Conservation (phyloP, 2,329 filamentous ascomycete species). For the Trichoderma oligosporum region DNA sequence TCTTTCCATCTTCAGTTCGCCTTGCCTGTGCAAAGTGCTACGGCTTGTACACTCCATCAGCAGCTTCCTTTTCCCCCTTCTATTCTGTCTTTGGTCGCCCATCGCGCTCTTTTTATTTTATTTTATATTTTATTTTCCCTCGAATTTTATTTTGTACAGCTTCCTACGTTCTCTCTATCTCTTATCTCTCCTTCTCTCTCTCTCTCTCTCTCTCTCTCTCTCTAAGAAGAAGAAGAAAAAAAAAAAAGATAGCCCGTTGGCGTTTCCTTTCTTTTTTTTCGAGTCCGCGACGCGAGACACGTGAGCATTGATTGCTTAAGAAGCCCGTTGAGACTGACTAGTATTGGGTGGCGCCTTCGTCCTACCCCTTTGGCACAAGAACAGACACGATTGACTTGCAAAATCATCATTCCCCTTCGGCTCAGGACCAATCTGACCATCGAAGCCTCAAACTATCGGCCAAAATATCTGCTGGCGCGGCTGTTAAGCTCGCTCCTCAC, state of each 20-base stretch:
- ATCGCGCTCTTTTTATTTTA: slow-evolving; percentile 13
- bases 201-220: not conserved
- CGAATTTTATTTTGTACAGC: not conserved
- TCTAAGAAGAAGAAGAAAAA: not conserved
- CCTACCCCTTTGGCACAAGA: not conserved
- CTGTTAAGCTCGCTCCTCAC: slow-evolving; percentile 60
- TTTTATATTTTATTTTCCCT: too few species aligned
- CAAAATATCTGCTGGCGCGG: slow-evolving; percentile 40
- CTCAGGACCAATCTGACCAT: slow-evolving; percentile 66
- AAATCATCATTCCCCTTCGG: slow-evolving; percentile 74
- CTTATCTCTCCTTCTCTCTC: not conserved
- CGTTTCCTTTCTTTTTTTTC: not conserved
- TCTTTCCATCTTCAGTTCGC: not conserved
- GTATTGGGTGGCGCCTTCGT: slow-evolving; percentile 1
- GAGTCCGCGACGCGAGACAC: slow-evolving; percentile 19
- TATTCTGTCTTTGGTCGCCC: slow-evolving; percentile 5
- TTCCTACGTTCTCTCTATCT: not conserved
- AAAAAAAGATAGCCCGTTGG: not conserved
- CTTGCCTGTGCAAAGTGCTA: not conserved
- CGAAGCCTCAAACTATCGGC: slow-evolving; percentile 34
- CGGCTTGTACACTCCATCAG: not conserved
- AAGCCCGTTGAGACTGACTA: slow-evolving; percentile 23
- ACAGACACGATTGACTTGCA: slow-evolving; percentile 94
- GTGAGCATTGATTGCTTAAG: slow-evolving; percentile 16
- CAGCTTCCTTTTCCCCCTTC: slow-evolving; percentile 3